Evolutionary conservation across 805 yeast species (phyloP).

Genomic region (Sugiyamaella mastotermitis): DNA sequence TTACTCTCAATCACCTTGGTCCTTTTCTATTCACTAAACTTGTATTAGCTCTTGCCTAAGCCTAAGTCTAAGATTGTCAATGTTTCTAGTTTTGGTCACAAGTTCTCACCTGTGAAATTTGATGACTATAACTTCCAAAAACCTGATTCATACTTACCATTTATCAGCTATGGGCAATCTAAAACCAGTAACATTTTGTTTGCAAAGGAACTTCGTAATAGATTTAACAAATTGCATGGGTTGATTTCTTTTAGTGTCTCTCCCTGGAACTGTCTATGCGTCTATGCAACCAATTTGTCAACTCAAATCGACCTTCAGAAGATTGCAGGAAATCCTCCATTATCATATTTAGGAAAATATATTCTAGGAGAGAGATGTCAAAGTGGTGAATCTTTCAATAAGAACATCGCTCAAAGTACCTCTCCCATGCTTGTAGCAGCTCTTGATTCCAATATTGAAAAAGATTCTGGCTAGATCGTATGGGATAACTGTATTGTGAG

Average conservation of each 20-base stretch:
- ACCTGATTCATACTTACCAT: constrained; percentile 5
- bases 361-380: no score
- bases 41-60: constrained; percentile 6
- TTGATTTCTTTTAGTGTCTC: constrained; percentile 8
- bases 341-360: constrained; percentile 5
- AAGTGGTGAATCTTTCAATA: constrained; percentile 1
- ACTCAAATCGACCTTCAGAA: constrained; percentile 5
- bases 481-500: no score
- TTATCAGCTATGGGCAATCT: constrained; percentile 11
- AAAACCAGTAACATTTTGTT: constrained; percentile 13
- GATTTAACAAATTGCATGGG: constrained; percentile 5
- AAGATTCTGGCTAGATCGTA: constrained; percentile 4
- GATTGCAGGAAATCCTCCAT: no score
- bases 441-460: constrained; percentile 3
- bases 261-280: constrained; percentile 11
- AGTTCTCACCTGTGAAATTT: constrained; percentile 9
- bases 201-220: constrained; percentile 6
- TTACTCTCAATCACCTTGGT: constrained; percentile 72
- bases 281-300: constrained; percentile 11
- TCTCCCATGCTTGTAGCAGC: constrained; percentile 9
- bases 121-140: constrained; percentile 10
- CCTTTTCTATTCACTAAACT: constrained; percentile 63
- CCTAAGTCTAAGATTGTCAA: constrained; percentile 7
- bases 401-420: constrained; percentile 8
- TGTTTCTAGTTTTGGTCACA: constrained; percentile 8